Conservation (phyloP, 306 rosid species). For the Astragalus membranaceus region DNA sequence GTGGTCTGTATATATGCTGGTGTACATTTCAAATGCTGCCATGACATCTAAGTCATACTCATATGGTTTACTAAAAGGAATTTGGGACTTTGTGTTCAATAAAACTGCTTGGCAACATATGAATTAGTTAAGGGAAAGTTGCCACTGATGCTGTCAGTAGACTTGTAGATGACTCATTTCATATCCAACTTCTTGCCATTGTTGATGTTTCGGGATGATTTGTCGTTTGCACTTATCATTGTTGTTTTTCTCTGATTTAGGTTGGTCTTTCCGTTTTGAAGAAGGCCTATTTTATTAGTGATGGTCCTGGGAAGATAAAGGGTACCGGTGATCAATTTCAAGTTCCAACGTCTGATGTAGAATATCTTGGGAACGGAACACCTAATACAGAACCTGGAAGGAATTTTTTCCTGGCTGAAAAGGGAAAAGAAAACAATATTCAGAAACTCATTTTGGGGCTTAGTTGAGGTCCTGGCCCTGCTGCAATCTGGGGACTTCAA, state of each 20-base stretch:
- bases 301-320: conserved; percentile 45
- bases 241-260: conserved; percentile 18
- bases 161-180: background rate
- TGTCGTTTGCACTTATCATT: background rate
- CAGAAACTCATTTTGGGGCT: conserved; percentile 6
- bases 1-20: too few relatives aligned
- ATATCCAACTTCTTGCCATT: background rate
- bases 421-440: conserved; percentile 1
- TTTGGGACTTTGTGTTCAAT: background rate
- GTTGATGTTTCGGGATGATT: background rate
- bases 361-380: conserved; percentile 32
- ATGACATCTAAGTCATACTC: background rate
- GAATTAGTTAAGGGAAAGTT: background rate
- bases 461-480: conserved; percentile 42
- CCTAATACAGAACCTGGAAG: conserved; percentile 31
- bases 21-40: background rate
- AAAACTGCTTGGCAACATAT: background rate
- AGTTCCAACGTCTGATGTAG: conserved; percentile 27
- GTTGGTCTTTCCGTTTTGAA: conserved; percentile 4
- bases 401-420: conserved; percentile 20
- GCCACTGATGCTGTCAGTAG: background rate
- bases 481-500: conserved; percentile 31
- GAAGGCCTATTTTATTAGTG: conserved; percentile 46
- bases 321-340: conserved; percentile 45
- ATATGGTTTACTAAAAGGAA: background rate